These are phyloP conservation scores for Diaporthe sp. DNA, from an alignment of 2,329 filamentous ascomycete species.

Conservation along the genomic window DNA sequence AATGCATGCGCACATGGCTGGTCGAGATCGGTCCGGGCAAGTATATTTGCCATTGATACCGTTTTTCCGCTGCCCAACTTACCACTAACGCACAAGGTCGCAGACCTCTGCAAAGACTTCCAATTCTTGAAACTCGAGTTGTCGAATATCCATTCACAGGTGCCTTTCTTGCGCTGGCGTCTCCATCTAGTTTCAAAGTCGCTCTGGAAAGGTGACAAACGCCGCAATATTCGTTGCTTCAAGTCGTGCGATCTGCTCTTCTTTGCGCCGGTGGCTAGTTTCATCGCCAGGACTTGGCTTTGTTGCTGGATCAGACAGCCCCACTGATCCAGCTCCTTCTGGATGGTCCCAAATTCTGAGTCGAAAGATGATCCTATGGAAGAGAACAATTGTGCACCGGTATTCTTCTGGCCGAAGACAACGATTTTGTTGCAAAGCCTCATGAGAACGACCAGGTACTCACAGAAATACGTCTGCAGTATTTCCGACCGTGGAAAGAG, in stretches of 20 bases:
- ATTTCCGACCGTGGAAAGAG: conserved; percentile 11
- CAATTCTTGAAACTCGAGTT: conserved; percentile 11
- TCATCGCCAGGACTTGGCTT: background rate
- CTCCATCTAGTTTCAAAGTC: conserved; percentile 33
- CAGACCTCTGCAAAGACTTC: background rate
- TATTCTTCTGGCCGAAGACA: background rate
- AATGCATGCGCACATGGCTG: conserved; percentile 23
- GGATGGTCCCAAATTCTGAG: conserved; percentile 19
- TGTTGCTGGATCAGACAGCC: conserved; percentile 16
- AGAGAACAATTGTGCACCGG: background rate
- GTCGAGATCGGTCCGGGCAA: background rate
- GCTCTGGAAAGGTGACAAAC: conserved; percentile 28
- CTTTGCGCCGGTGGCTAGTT: background rate
- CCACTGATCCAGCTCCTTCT: conserved; percentile 30
- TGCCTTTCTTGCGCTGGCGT: conserved; percentile 38
- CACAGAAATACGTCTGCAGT: conserved; percentile 17
- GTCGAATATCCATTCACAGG: conserved; percentile 35
- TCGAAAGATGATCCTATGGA: conserved; percentile 21
- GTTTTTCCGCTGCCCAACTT: conserved; percentile 34
- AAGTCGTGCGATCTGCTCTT: background rate
- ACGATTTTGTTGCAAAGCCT: conserved; percentile 6
- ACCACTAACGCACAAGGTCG: background rate
- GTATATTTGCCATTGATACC: conserved; percentile 31
- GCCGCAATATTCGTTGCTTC: background rate
- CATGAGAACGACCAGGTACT: conserved; percentile 13